Evolutionary conservation across 2,329 filamentous ascomycete genomes (phyloP), one percentile per base, ranked within the genome.

Genomic region (Talaromyces piceae): DNA sequence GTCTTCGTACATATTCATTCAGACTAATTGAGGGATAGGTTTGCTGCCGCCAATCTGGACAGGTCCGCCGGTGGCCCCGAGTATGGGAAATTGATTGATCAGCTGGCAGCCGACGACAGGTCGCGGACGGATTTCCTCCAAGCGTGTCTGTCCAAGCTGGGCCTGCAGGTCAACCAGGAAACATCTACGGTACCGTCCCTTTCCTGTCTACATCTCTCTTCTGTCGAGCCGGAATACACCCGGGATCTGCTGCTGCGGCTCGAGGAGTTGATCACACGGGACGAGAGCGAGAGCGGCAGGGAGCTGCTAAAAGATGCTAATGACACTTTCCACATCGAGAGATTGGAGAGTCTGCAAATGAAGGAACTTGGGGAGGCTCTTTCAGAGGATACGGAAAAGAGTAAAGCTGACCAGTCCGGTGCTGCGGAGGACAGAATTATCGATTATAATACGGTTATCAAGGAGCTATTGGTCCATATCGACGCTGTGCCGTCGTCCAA

Each of bases 181-280:
- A 77, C 80, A 59, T 76, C 82, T 59, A 76, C 80, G 59, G 79
- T 90, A 66, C 90, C 89, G 11, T 86, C 86, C 53, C 81, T 95
- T 31, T 95, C 91, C 56, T 81, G 77, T 58, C 75, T 96, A 45
- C 88, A 96, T 70, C 76, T 97, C 48, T 91, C 90, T 39, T 84
- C 87, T 53, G 67, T 83, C 46, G 73, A 82, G 57, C 76, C 81
- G 45, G 70, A 74, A 59, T 81, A 85, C 37, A 81, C 89, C n/a
- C 74, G 87, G 58, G 72, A 93, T 25, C 69, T 95, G 22, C 73
- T 78, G 49, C 78, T 78, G 2, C 83, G 83, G 3, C 56, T 71
- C 76, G 75, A 80, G 54, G 83, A 88, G 37, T 80, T 86, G 54
- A 81, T 90, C 57, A 79, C 80, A 50, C 78, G 73, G 25, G 81